Base-by-base conservation (phyloP, 495 filamentous ascomycete species). In the Daldinia childiae region DNA sequence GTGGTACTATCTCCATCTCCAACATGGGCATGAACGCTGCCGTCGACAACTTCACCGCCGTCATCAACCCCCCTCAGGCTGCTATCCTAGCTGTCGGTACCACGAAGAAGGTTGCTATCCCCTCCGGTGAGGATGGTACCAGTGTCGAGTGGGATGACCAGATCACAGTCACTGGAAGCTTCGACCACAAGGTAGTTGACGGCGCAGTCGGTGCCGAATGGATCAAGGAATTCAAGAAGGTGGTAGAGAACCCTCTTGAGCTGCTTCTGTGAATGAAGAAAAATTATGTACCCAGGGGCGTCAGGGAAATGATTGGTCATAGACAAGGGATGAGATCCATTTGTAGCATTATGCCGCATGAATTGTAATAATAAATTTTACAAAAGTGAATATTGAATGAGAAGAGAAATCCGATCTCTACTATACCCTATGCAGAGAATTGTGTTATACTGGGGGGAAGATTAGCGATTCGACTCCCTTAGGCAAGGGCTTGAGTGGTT, bases 1-100 rank as follows among this genome's bases (percentile, higher is more conserved):
- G 96, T 50, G 96, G 96, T 79, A 97, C 93, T 73, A 97, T 99
- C 84, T 97, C 95, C 78, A 99, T 99, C 84, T 95, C 91, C 84
- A 99, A 99, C 89, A 97, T 99, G 96, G 96, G 96, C 79, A 98
- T 98, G 95, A 99, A 99, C 87, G 74, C 90, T 9, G 96, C 96
- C 39, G 89, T 99, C 69, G 94, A 98, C 78, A 89, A 93, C 72
- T 99, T 99, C 86, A 98, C 96, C n/a, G 96, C 96, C 70, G 91
- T 99, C 78, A 97, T 99, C 88, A 99, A 99, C 87, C 96, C 96
- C 52, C 96, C 96, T 32, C 95, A 99, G 85, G 94, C 96, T 48
- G 90, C 88, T 77, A 99, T 99, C 80, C 87, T 99, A 64, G 96
- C 96, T 51, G 93, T 99, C 58, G 96, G 96, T 66, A 95, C 93